Base-by-base conservation (phyloP, 441 rosid genomes). In the Melastoma candidum region DNA sequence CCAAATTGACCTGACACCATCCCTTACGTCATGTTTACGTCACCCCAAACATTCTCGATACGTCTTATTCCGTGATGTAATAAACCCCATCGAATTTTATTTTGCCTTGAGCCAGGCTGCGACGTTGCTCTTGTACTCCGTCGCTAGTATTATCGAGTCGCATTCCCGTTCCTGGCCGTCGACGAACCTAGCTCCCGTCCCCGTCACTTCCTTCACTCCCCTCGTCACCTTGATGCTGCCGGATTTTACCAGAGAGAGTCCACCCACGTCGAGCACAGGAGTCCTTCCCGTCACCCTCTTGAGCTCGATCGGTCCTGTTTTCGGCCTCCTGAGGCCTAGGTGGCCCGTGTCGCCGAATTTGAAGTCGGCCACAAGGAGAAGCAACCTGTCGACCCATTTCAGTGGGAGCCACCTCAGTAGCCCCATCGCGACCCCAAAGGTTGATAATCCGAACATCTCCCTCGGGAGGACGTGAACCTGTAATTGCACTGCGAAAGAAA, bases 81-180 rank as follows among this genome's bases (percentile, higher is more conserved):
- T 17, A 17, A 17, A 17, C 22, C 22, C 22, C 22, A 17, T 17
- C 22, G 22, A 17, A 17, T 17, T 17, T 17, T 17, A 17, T 17
- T 26, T 67, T 73, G 88, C 98, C 94, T 85, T 81, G 59, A 92
- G 95, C 98, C 98, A 92, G 59, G 65, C 56, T 44, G 95, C 90
- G 14, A 92, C 94, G 12, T 78, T 92, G 66, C 94, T 92, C 68
- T 74, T 84, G 63, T 85, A 92, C 4, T 97, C 98, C 25, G 98
- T 92, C 49, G 98, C 98, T 49, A 92, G 60, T 54, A 92, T 77
- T 69, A 92, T 78, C 7, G 97, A 69, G 67, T 85, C 95, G 51
- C 88, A 75, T 65, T 78, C 76, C 65, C 63, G 59, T 54, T 92
- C 95, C 72, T 78, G 79, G 48, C 92, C 94, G 65, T 92, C 78